Evolutionary conservation across 257 asterid species (phyloP).

Genomic region (Solanum arcanum): DNA sequence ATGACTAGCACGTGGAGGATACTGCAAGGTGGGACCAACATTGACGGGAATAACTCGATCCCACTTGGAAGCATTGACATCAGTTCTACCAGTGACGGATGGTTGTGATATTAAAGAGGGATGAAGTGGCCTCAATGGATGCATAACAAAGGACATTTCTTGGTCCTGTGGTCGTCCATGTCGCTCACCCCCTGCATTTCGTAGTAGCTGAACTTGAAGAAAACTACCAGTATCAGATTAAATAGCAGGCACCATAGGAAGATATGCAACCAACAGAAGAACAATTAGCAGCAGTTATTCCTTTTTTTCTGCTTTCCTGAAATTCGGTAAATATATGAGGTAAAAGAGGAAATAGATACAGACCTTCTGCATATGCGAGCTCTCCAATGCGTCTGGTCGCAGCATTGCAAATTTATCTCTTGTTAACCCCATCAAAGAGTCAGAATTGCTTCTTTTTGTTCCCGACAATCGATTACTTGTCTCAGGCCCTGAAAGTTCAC

Average conservation of each 20-base stretch:
- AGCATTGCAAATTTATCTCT: constrained; percentile 50
- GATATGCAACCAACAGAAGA: not conserved
- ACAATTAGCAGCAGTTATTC: not conserved
- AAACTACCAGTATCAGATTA: constrained; percentile 22
- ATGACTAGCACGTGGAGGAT: constrained; percentile 65
- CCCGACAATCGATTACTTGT: constrained; percentile 45
- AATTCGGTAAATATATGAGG: not conserved
- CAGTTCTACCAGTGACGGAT: constrained; percentile 38
- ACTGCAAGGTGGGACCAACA: constrained; percentile 37
- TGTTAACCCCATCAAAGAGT: constrained; percentile 50
- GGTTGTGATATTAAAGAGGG: constrained; percentile 45
- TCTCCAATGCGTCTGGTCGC: constrained; percentile 48
- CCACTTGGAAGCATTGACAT: constrained; percentile 40
- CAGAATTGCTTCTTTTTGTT: constrained; percentile 67
- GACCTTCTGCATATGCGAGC: constrained; percentile 68
- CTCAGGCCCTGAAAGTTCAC: constrained; percentile 50
- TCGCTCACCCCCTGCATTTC: constrained; percentile 56
- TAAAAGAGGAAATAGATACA: not conserved
- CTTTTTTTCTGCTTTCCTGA: not conserved
- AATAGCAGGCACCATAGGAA: not conserved
- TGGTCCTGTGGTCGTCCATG: constrained; percentile 41
- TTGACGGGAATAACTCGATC: constrained; percentile 35
- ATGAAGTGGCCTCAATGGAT: constrained; percentile 46
- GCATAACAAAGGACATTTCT: constrained; percentile 42
- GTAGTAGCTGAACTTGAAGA: constrained; percentile 63